Conservation (phyloP, 2,329 filamentous ascomycete species). For the Fusarium goolgardi region DNA sequence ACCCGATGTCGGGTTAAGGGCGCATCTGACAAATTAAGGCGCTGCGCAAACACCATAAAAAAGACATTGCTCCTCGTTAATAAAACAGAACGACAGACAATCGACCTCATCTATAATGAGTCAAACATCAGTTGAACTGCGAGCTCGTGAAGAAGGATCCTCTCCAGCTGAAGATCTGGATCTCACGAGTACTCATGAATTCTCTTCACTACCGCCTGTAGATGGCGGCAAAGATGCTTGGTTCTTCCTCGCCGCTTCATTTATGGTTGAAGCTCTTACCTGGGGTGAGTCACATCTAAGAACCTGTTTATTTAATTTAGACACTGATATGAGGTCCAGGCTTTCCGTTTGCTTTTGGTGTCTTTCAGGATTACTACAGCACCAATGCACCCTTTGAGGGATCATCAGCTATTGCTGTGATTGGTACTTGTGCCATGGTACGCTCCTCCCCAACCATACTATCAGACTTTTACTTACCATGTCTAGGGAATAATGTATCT, state of each 20-base stretch:
- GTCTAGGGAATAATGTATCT: conserved; percentile 66
- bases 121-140: conserved; percentile 7
- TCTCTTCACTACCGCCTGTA: conserved; percentile 43
- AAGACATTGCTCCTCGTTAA: neutral
- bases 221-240: conserved; percentile 52
- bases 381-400: conserved; percentile 68
- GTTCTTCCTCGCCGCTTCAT: conserved; percentile 50
- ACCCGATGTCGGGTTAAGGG: conserved; percentile 3
- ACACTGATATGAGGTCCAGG: conserved; percentile 54
- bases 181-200: neutral
- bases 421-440: conserved; percentile 73
- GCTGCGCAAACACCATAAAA: neutral
- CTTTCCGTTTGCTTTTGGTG: conserved; percentile 75
- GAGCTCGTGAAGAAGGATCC: neutral
- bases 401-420: conserved; percentile 66
- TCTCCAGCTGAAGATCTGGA: conserved; percentile 1
- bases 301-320: accelerated
- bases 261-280: conserved; percentile 50
- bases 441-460: neutral
- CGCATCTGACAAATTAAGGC: neutral
- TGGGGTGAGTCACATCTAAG: conserved; percentile 43
- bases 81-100: accelerated
- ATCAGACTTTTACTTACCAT: neutral
- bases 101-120: neutral
- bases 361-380: conserved; percentile 77